A percentile compares a stretch with the other conserved stretches of the same genome.
Evolutionary conservation across 108 stramenopile genomes (phyloP).

Genomic region (Parmales sp.): DNA sequence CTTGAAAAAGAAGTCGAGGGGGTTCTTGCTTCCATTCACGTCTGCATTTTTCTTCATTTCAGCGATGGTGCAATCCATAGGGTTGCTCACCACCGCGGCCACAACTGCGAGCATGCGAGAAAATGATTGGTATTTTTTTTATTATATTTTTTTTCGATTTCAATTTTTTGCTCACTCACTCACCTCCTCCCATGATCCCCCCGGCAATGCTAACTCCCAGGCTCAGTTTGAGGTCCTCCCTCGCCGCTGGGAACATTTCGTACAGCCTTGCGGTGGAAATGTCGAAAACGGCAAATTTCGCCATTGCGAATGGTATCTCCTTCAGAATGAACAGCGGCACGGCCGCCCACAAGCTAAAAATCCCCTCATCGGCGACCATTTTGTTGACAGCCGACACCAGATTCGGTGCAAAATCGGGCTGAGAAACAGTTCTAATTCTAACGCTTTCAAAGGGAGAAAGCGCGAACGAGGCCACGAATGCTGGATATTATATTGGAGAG

Average conservation of each 20-base stretch:
- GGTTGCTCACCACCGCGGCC: constrained; percentile 56
- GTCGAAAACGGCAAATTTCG: constrained; percentile 58
- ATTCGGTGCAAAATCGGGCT: constrained; percentile 42
- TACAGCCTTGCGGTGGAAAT: constrained; percentile 41
- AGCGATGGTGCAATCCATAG: constrained; percentile 52
- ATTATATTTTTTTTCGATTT: no score
- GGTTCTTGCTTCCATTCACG: neutral
- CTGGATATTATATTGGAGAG: constrained; percentile 17
- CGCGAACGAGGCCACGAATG: constrained; percentile 44
- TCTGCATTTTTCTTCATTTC: constrained; percentile 49
- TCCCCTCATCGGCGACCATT: constrained; percentile 38
- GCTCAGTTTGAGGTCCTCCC: constrained; percentile 56
- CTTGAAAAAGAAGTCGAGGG: neutral
- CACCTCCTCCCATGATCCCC: constrained; percentile 53
- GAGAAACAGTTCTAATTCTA: constrained; percentile 51
- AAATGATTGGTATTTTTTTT: no score
- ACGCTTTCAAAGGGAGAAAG: constrained; percentile 58
- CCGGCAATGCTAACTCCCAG: constrained; percentile 51
- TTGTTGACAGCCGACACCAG: neutral
- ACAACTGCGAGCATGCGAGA: no score
- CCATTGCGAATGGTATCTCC: constrained; percentile 40
- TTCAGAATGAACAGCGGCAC: constrained; percentile 41
- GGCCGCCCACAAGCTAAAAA: constrained; percentile 45
- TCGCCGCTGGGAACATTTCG: constrained; percentile 43
- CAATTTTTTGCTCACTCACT: no score